These are phyloP conservation scores for Gentiana macrophylla DNA, from an alignment of 257 asterid species.

Conservation along the genomic window DNA sequence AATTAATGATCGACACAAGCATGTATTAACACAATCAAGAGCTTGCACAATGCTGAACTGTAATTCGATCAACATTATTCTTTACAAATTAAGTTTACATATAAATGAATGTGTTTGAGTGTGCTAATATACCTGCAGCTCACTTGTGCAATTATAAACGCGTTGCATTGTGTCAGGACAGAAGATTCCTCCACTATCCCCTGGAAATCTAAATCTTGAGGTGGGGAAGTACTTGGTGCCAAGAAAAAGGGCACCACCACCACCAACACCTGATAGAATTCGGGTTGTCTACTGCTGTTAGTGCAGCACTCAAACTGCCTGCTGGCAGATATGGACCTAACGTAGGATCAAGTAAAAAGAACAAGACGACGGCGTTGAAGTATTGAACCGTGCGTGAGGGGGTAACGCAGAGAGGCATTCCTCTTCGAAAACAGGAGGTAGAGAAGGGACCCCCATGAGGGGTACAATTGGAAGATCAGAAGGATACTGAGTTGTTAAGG, in stretches of 20 bases:
- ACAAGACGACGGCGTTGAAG: slow-evolving; percentile 27
- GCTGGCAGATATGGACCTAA: slow-evolving; percentile 34
- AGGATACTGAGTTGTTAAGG: slow-evolving; percentile 22
- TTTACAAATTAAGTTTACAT: too few relatives aligned
- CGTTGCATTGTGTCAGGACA: slow-evolving; percentile 43
- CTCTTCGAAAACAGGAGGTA: slow-evolving; percentile 30
- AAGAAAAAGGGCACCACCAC: slow-evolving; percentile 27
- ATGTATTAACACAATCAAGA: not conserved
- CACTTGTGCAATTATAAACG: slow-evolving; percentile 41
- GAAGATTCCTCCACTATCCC: slow-evolving; percentile 46
- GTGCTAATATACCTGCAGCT: slow-evolving; percentile 51
- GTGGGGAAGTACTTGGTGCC: slow-evolving; percentile 27
- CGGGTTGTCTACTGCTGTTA: slow-evolving; percentile 35
- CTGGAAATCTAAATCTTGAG: slow-evolving; percentile 61
- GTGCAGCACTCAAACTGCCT: slow-evolving; percentile 27
- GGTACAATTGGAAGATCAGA: slow-evolving; percentile 18
- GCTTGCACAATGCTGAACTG: not conserved
- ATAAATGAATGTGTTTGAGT: too few relatives aligned
- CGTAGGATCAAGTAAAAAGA: slow-evolving; percentile 39
- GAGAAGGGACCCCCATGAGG: slow-evolving; percentile 25
- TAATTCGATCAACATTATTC: not conserved
- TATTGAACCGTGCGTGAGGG: slow-evolving; percentile 29
- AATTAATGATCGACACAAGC: not conserved
- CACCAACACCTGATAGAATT: slow-evolving; percentile 9
- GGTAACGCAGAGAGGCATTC: slow-evolving; percentile 35